Evolutionary conservation across 2,329 filamentous ascomycete species (phyloP), one percentile per base, ranked within the genome.

Genomic region (Botryotinia narcissicola): DNA sequence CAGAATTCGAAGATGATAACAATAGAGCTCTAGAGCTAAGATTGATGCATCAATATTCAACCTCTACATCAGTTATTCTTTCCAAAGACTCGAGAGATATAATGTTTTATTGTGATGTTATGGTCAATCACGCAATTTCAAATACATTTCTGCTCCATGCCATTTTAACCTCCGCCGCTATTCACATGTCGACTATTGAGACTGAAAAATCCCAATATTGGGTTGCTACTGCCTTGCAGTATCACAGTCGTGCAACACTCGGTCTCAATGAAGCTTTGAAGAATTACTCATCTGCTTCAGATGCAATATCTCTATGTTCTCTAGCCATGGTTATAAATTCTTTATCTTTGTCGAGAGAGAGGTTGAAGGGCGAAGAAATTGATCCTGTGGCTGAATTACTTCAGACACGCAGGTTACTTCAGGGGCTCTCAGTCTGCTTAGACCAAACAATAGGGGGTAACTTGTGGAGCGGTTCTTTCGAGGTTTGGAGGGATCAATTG

Each of bases 51-150:
- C 63, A 66, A 7, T 67, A 51, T 9, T 67, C 44, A 51, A 67
- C 63, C 25, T 67, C 63, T 37, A 67, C 63, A 46, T 67, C 63
- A 16, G 16, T 67, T n/a, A 12, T 67, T n/a, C 29, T 67, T 37
- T 22, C 63, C n/a, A 32, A 51, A 25, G 14, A 67, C 5, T 37
- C 63, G 14, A 37, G 29, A 37, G 63, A 67, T 51, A 1, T 51
- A 14, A n/a, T 37, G 25, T 67, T 67, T 16, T 32, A n/a, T 2
- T 37, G 16, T n/a, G 16, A 35, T 37, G 44, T 67, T 51, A 46
- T 25, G 14, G 35, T 51, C 1, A 37, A 51, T 18, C 44, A 51
- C 48, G 44, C 44, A 10, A 22, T 67, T 5, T 6, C 32, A 12
- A 67, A 67, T 20, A 35, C 44, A 20, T 67, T 67, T 16, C 63